Conservation (phyloP, 352 stramenopile species). For the Peronospora farinosa region DNA sequence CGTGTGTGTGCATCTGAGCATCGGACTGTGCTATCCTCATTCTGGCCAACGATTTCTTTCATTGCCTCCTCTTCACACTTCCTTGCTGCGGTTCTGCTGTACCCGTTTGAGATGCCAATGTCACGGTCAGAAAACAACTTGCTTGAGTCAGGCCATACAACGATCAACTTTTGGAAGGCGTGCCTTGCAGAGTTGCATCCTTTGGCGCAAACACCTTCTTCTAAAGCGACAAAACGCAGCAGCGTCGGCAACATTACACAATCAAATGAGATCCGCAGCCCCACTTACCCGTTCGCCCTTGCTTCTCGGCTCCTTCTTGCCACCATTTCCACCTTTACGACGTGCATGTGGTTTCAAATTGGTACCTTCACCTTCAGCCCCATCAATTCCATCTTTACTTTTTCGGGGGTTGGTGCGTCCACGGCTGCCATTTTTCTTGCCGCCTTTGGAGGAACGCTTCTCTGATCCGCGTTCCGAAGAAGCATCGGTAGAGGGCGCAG, state of each 20-base stretch:
- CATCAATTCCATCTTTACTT: conserved; percentile 25
- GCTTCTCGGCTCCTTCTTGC: conserved; percentile 33
- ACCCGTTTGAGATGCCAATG: conserved; percentile 9
- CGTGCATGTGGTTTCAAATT: conserved; percentile 29
- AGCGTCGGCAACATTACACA: conserved; percentile 1
- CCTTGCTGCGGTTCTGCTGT: conserved; percentile 15
- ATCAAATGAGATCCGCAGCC: background rate
- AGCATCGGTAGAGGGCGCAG: conserved; percentile 8
- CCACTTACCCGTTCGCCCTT: conserved; percentile 30
- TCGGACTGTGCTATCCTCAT: conserved; percentile 6
- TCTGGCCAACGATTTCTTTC: conserved; percentile 12
- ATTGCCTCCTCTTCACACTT: conserved; percentile 15
- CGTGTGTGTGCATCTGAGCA: conserved; percentile 9
- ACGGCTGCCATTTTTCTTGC: conserved; percentile 27
- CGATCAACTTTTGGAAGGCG: conserved; percentile 33
- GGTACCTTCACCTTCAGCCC: conserved; percentile 11
- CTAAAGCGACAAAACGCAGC: conserved; percentile 18
- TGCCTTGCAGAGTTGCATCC: conserved; percentile 34
- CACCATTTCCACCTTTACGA: conserved; percentile 20
- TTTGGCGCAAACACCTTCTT: conserved; percentile 67
- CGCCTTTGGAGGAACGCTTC: conserved; percentile 19
- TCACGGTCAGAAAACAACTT: conserved; percentile 9
- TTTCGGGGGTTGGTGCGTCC: conserved; percentile 36
- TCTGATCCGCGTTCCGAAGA: conserved; percentile 16
- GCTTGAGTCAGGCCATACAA: conserved; percentile 4